Conservation (phyloP, 2,329 filamentous ascomycete species). For the Epichloe uncinata region DNA sequence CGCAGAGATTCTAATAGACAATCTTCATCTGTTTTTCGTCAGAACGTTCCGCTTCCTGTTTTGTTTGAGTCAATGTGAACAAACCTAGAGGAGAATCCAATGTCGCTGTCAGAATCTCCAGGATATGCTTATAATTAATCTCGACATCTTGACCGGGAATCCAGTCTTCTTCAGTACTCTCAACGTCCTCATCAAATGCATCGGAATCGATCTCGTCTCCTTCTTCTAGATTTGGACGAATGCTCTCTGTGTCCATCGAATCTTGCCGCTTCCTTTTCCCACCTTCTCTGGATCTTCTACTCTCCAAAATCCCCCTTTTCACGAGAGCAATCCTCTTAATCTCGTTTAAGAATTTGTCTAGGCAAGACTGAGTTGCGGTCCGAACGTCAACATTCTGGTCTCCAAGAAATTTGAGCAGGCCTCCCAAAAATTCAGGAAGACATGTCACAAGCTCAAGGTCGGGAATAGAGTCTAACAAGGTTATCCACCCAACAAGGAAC, state of each 20-base stretch:
- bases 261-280: conserved; percentile 56
- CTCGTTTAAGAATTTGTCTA: conserved; percentile 83
- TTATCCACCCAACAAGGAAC: conserved; percentile 94
- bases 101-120: conserved; percentile 84
- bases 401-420: conserved; percentile 80
- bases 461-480: conserved; percentile 85
- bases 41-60: neutral
- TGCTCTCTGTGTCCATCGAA: conserved; percentile 54
- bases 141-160: conserved; percentile 94
- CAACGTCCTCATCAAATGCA: conserved; percentile 42
- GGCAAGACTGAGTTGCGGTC: conserved; percentile 72
- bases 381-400: conserved; percentile 92
- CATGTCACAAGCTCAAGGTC: conserved; percentile 91
- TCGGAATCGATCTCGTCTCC: conserved; percentile 47
- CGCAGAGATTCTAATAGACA: conserved; percentile 80
- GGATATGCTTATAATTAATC: conserved; percentile 80
- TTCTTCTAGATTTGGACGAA: conserved; percentile 43
- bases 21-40: conserved; percentile 55
- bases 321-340: conserved; percentile 90
- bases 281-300: conserved; percentile 56
- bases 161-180: conserved; percentile 79
- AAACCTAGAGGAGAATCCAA: conserved; percentile 71
- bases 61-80: conserved; percentile 7
- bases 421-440: conserved; percentile 80
- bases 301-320: conserved; percentile 80